Percentiles rank a stretch among this genome's conserved stretches.
phyloP scores from a whole-genome alignment of 331 rosid species.

The Erythrophleum ivorense region DNA sequence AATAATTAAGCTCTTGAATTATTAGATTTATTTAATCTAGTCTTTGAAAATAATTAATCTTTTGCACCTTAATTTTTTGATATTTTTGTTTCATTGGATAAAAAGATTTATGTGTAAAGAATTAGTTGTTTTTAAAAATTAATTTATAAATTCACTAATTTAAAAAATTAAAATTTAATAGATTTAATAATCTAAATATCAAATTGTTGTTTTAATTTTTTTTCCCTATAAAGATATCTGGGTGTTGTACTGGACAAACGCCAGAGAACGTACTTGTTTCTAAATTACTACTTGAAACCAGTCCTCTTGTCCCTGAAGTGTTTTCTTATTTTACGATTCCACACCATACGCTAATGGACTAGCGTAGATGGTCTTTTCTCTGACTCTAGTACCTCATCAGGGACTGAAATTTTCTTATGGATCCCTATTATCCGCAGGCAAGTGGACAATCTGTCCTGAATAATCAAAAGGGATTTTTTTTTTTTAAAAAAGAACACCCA shows the following conservation, averaged over 20 bases:
- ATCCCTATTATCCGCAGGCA: conserved; percentile 3
- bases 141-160: neutral
- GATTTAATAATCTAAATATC: neutral
- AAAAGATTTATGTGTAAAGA: neutral
- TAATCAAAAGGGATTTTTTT: neutral
- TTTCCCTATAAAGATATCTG: neutral
- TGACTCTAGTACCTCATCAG: neutral
- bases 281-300: conserved; percentile 2
- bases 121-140: neutral
- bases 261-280: neutral
- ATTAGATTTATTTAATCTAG: neutral
- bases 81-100: neutral
- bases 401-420: neutral
- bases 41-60: neutral
- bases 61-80: neutral
- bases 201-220: neutral
- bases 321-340: conserved; percentile 28
- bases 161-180: neutral
- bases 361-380: neutral
- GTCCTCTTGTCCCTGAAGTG: conserved; percentile 2
- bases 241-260: neutral
- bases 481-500: neutral
- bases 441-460: conserved; percentile 38
- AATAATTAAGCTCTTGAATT: neutral
- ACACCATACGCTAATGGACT: conserved; percentile 1